phyloP scores from a whole-genome alignment of 179 eudicot species.

The Drosera spatulata region DNA sequence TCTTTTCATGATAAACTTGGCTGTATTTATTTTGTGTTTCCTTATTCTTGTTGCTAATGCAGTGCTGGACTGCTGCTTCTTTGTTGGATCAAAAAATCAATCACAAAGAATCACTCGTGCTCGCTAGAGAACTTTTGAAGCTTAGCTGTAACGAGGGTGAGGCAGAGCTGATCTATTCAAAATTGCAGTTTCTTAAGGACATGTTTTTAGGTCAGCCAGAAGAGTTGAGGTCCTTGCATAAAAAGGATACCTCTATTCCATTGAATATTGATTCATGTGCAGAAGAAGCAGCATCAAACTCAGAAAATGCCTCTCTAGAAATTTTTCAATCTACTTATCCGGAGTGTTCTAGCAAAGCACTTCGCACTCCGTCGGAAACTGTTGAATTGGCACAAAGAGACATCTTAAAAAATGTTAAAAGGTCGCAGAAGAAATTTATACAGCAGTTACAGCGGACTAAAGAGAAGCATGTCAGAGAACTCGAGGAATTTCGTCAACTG shows the following conservation, averaged over 20 bases:
- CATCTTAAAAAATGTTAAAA: conserved; percentile 9
- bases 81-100: conserved; percentile 33
- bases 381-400: conserved; percentile 5
- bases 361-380: neutral
- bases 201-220: conserved; percentile 16
- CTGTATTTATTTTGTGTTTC: neutral
- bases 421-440: conserved; percentile 11
- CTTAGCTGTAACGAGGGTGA: conserved; percentile 41
- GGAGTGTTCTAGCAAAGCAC: too few relatives aligned
- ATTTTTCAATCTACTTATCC: conserved; percentile 10
- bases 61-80: conserved; percentile 71
- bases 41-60: conserved; percentile 12
- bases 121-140: conserved; percentile 31
- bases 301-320: conserved; percentile 5
- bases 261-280: conserved; percentile 9
- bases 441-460: conserved; percentile 13
- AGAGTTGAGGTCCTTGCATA: conserved; percentile 14
- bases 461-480: conserved; percentile 19
- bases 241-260: conserved; percentile 8
- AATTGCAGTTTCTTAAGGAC: conserved; percentile 28
- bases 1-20: too few relatives aligned
- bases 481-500: conserved; percentile 9
- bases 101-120: conserved; percentile 29
- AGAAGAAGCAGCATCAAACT: conserved; percentile 2
- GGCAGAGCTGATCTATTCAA: conserved; percentile 27